phyloP scores from a whole-genome alignment of 768 basidiomycete genomes.

The Stropharia rugosoannulata region DNA sequence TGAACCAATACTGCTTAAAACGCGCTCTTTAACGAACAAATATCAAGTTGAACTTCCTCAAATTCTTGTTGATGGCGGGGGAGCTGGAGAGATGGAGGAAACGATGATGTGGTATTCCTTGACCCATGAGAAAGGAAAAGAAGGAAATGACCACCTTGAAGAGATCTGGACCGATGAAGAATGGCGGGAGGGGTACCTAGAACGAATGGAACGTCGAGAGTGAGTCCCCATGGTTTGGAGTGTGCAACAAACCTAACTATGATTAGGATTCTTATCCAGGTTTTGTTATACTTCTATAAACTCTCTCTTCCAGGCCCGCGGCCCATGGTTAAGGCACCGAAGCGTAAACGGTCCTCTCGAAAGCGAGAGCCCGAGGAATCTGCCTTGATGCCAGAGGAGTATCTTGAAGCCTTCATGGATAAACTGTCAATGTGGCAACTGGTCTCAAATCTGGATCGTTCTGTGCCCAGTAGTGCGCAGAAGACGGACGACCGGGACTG shows the following conservation, averaged over 20 bases:
- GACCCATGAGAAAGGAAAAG: conserved; percentile 51
- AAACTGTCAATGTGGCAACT: conserved; percentile 80
- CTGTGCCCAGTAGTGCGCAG: conserved; percentile 6
- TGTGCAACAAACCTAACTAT: not conserved
- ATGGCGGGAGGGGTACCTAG: conserved; percentile 58
- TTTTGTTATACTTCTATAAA: conserved; percentile 66
- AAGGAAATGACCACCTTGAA: conserved; percentile 24
- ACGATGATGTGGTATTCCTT: conserved; percentile 77
- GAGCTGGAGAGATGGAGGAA: conserved; percentile 65
- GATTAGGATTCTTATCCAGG: conserved; percentile 70
- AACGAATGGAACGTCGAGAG: conserved; percentile 71
- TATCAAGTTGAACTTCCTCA: conserved; percentile 64
- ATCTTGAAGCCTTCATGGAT: conserved; percentile 74
- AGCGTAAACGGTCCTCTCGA: conserved; percentile 20
- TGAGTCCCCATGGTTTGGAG: conserved; percentile 24
- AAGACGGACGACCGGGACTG: conserved; percentile 52
- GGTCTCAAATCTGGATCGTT: conserved; percentile 34
- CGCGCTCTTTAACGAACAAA: conserved; percentile 53
- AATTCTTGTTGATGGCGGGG: conserved; percentile 58
- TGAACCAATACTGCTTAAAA: conserved; percentile 62
- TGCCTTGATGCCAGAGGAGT: conserved; percentile 39
- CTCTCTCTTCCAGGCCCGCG: conserved; percentile 54
- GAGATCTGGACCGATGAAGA: conserved; percentile 48
- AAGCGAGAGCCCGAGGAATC: conserved; percentile 14
- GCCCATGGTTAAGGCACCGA: conserved; percentile 24